Evolutionary conservation across 2,329 filamentous ascomycete species (phyloP).

Genomic region (Myriosclerotinia curreyana): DNA sequence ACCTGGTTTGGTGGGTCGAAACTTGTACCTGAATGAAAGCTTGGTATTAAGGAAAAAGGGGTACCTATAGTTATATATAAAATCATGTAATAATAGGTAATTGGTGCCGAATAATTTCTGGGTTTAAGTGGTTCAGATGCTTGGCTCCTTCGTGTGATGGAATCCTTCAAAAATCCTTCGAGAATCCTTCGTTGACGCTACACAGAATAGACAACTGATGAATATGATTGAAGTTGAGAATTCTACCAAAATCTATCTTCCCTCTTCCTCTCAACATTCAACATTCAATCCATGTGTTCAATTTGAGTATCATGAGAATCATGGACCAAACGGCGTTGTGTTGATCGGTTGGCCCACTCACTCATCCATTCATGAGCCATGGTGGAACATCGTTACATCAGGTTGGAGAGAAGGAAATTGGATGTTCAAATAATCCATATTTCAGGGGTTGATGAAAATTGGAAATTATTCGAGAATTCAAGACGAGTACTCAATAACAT

Average conservation of each 20-base stretch:
- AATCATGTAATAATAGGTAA: too few relatives aligned
- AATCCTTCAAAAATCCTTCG: neutral
- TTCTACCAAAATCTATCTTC: neutral
- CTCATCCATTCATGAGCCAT: neutral
- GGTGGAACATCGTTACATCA: slow-evolving; percentile 13
- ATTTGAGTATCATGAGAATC: neutral
- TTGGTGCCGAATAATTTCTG: too few relatives aligned
- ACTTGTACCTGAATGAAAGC: neutral
- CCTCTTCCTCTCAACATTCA: neutral
- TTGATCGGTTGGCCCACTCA: slow-evolving; percentile 15
- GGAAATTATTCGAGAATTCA: neutral
- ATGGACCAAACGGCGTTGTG: slow-evolving; percentile 8
- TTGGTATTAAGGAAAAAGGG: slow-evolving; percentile 8
- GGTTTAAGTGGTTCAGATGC: too few relatives aligned
- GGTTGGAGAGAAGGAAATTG: slow-evolving; percentile 8
- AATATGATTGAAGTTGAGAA: neutral
- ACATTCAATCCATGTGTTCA: neutral
- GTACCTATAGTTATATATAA: neutral
- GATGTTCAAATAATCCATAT: neutral
- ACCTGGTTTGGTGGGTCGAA: neutral
- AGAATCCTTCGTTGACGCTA: neutral
- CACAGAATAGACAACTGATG: neutral
- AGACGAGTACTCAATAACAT: neutral
- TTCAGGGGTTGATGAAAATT: slow-evolving; percentile 14
- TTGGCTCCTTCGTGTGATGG: neutral